Percentiles rank a stretch among this genome's conserved stretches.
phyloP scores from a whole-genome alignment of 768 basidiomycete species.

The Rhizopogon vinicolor region DNA sequence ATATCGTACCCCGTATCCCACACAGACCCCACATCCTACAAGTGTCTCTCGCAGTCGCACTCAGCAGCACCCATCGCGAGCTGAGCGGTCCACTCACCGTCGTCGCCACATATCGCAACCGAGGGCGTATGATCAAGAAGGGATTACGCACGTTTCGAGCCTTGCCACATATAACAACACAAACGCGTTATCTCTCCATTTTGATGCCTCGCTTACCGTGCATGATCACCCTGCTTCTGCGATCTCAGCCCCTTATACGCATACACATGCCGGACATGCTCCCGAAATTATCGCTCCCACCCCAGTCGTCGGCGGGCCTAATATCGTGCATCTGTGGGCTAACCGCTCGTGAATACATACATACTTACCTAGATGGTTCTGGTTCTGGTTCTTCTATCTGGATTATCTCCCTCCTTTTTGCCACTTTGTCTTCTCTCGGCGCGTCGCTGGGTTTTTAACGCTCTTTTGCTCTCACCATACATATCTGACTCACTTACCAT shows the following conservation, averaged over 20 bases:
- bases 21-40: constrained; percentile 5
- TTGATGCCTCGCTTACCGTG: constrained; percentile 29
- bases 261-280: constrained; percentile 8
- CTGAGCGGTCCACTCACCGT: constrained; percentile 11
- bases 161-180: constrained; percentile 17
- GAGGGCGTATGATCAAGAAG: not conserved
- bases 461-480: not conserved
- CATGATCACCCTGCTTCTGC: constrained; percentile 17
- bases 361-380: not conserved
- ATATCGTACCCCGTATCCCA: constrained; percentile 13
- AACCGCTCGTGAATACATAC: constrained; percentile 21
- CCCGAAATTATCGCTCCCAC: constrained; percentile 30
- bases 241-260: constrained; percentile 14
- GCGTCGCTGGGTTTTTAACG: not conserved
- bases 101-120: constrained; percentile 19
- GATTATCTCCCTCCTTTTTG: not conserved
- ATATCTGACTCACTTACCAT: not conserved
- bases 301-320: constrained; percentile 29
- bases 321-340: constrained; percentile 30
- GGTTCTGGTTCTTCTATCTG: constrained; percentile 1
- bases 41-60: not conserved
- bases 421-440: not conserved
- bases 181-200: constrained; percentile 30
- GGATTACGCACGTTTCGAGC: constrained; percentile 3
- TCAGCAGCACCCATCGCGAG: constrained; percentile 9